Evolutionary conservation across 148 eudicot genomes (phyloP).

Genomic region (Heliosperma pusillum): DNA sequence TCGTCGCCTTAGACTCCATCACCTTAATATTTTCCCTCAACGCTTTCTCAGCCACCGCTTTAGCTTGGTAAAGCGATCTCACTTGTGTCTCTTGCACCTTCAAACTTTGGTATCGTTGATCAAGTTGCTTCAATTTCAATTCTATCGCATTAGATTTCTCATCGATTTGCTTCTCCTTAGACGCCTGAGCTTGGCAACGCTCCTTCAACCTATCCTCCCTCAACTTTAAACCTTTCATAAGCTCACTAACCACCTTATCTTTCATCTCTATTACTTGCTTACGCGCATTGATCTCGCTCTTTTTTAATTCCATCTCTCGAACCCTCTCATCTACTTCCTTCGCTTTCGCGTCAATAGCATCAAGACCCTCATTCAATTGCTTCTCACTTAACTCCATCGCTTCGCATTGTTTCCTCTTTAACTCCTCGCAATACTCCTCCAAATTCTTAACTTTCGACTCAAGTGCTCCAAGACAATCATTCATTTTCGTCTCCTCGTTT

Average conservation of each 20-base stretch:
- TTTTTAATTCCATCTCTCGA: neutral
- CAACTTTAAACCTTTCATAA: neutral
- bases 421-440: slow-evolving; percentile 3
- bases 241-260: neutral
- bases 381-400: slow-evolving; percentile 4
- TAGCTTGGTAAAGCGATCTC: neutral
- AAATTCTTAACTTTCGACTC: slow-evolving; percentile 14
- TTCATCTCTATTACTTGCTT: neutral
- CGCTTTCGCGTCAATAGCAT: neutral
- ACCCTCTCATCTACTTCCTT: slow-evolving; percentile 4
- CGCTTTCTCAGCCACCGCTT: slow-evolving; percentile 2
- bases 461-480: neutral
- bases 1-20: neutral
- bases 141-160: neutral
- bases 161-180: neutral
- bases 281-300: neutral
- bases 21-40: slow-evolving; percentile 4
- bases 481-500: neutral
- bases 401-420: neutral
- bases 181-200: neutral
- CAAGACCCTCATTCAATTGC: slow-evolving; percentile 8
- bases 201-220: slow-evolving; percentile 7
- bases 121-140: neutral
- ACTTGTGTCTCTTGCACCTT: slow-evolving; percentile 2
- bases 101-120: neutral